These are phyloP conservation scores for Termitomyces sp. DNA, from an alignment of 768 basidiomycete species.

Conservation along the genomic window DNA sequence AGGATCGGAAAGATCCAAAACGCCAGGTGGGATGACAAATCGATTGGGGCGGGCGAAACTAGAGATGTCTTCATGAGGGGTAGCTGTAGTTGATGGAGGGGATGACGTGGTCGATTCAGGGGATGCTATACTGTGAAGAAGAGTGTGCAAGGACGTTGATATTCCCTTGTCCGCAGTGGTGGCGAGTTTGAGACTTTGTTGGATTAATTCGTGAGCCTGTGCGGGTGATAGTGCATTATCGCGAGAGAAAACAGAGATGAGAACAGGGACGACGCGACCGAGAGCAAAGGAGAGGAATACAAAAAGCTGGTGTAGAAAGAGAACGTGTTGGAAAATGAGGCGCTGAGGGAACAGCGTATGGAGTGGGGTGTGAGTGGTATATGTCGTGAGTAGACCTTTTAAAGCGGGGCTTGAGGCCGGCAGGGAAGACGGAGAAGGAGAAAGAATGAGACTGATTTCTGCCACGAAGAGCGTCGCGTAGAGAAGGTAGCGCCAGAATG, in stretches of 20 bases:
- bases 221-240: constrained; percentile 31
- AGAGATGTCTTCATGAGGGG: constrained; percentile 27
- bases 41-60: constrained; percentile 37
- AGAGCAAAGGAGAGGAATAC: constrained; percentile 72
- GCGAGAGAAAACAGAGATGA: constrained; percentile 61
- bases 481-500: constrained; percentile 80
- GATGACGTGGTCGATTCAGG: constrained; percentile 10
- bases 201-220: constrained; percentile 42
- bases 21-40: constrained; percentile 16
- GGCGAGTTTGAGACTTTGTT: constrained; percentile 26
- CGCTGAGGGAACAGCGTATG: constrained; percentile 55
- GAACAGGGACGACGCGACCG: constrained; percentile 63
- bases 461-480: constrained; percentile 56
- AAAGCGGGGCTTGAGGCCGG: constrained; percentile 10
- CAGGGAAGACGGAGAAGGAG: constrained; percentile 42
- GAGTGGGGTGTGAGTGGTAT: constrained; percentile 19
- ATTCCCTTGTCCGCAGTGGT: constrained; percentile 57
- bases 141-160: constrained; percentile 48
- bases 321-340: constrained; percentile 72
- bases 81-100: constrained; percentile 12
- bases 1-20: constrained; percentile 9
- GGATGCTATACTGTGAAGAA: constrained; percentile 50
- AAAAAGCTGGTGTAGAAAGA: constrained; percentile 75
- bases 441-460: constrained; percentile 65
- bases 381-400: constrained; percentile 20